A percentile compares a stretch with the other conserved stretches of the same genome.
Conservation (phyloP, 495 filamentous ascomycete species). For the Penicillium canescens region DNA sequence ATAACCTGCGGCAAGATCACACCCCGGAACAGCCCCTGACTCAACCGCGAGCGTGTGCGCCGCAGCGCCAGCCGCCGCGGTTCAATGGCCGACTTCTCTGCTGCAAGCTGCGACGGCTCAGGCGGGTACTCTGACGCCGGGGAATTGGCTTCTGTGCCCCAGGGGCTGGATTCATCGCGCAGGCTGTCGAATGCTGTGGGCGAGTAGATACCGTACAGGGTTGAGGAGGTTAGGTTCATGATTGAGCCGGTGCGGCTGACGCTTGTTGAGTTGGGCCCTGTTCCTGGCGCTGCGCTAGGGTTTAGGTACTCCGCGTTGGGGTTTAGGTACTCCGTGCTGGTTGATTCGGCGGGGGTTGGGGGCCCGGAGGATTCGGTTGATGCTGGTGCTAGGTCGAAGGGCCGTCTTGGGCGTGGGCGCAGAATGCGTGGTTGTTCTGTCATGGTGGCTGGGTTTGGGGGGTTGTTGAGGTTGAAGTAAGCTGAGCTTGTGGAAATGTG, state of each 20-base stretch:
- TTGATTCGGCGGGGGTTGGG: constrained; percentile 44
- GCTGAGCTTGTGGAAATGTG: constrained; percentile 3
- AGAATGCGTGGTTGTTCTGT: constrained; percentile 56
- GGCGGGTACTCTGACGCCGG: constrained; percentile 39
- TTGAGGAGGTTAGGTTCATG: constrained; percentile 85
- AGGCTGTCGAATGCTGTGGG: constrained; percentile 57
- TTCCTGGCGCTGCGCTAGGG: constrained; percentile 22
- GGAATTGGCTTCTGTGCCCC: constrained; percentile 71
- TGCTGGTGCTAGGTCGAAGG: constrained; percentile 63
- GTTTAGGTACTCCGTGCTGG: constrained; percentile 34
- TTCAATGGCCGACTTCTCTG: constrained; percentile 25
- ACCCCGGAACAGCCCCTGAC: constrained; percentile 44
- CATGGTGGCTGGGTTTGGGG: constrained; percentile 27
- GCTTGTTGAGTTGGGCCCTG: constrained; percentile 27
- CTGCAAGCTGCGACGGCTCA: constrained; percentile 24
- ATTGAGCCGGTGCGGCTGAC: constrained; percentile 70
- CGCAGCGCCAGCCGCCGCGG: constrained; percentile 33
- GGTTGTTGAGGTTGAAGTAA: background rate
- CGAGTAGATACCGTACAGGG: constrained; percentile 87
- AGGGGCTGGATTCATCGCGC: constrained; percentile 58
- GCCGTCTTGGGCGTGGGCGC: constrained; percentile 72
- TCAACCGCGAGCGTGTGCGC: constrained; percentile 38
- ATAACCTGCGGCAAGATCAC: constrained; percentile 48
- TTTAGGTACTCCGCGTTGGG: constrained; percentile 34
- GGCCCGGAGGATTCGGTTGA: constrained; percentile 55